A percentile compares a stretch with the other conserved stretches of the same genome.
Evolutionary conservation across 1,139 yeast genomes (phyloP).

Genomic region (Suhomyces chickasaworum): DNA sequence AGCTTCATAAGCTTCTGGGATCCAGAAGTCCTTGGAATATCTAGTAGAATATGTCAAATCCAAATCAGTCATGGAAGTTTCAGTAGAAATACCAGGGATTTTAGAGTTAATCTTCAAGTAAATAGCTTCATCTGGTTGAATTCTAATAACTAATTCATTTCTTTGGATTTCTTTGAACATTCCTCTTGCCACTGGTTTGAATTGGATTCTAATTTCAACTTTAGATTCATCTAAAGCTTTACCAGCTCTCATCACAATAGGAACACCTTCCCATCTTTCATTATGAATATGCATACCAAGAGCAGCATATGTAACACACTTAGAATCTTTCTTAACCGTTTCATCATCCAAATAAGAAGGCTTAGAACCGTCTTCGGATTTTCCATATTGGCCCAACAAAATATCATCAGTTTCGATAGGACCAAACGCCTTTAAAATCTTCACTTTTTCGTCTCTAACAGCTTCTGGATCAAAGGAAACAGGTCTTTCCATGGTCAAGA

Average conservation of each 20-base stretch:
- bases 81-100: conserved; percentile 86
- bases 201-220: conserved; percentile 94
- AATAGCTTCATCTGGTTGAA: conserved; percentile 94
- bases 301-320: conserved; percentile 93
- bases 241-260: conserved; percentile 94
- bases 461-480: conserved; percentile 87
- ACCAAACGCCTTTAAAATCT: conserved; percentile 80
- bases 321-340: conserved; percentile 79
- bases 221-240: conserved; percentile 90
- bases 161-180: conserved; percentile 80
- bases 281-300: conserved; percentile 73
- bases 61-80: conserved; percentile 82
- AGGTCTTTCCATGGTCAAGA: conserved; percentile 96
- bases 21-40: conserved; percentile 81
- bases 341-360: conserved; percentile 93
- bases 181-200: conserved; percentile 81
- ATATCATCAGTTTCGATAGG: conserved; percentile 67
- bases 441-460: conserved; percentile 93
- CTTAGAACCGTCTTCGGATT: conserved; percentile 81
- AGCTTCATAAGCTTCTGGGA: conserved; percentile 97
- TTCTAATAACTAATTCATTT: conserved; percentile 89
- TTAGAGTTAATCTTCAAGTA: conserved; percentile 90
- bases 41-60: conserved; percentile 84
- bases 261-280: conserved; percentile 99
- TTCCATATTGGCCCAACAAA: conserved; percentile 83